Conservation (phyloP, 305 asterid species). For the Withania somnifera region DNA sequence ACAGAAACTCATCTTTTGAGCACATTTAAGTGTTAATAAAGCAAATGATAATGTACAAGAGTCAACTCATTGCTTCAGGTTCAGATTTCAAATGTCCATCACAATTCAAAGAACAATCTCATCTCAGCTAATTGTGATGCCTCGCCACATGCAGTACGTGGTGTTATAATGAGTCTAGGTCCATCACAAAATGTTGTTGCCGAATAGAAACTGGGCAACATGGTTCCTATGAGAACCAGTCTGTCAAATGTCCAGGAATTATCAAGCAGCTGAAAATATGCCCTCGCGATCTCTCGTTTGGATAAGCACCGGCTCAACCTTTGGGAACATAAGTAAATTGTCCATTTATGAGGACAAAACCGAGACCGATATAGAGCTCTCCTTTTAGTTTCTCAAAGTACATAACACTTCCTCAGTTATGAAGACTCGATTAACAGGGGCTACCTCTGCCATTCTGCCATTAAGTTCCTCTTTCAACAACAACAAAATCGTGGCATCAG, state of each 20-base stretch:
- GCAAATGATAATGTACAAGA: neutral
- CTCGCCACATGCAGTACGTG: neutral
- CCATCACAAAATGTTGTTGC: neutral
- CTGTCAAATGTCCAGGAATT: neutral
- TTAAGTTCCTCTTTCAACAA: neutral
- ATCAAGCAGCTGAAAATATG: neutral
- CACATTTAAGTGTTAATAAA: neutral
- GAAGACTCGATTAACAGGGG: neutral
- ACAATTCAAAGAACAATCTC: neutral
- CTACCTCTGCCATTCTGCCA: neutral
- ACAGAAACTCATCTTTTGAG: neutral
- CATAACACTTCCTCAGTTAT: neutral
- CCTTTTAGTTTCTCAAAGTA: neutral
- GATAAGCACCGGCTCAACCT: neutral
- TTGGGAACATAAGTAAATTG: neutral
- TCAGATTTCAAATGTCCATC: neutral
- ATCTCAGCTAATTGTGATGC: neutral
- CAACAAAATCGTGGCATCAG: neutral
- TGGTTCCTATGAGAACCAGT: neutral
- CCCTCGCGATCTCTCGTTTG: neutral
- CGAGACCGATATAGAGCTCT: neutral
- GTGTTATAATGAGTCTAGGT: neutral
- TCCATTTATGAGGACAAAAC: neutral
- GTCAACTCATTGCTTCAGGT: neutral
- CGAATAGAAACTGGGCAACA: neutral